Evolutionary conservation across 768 basidiomycete species (phyloP).

Genomic region (Suillus discolor): DNA sequence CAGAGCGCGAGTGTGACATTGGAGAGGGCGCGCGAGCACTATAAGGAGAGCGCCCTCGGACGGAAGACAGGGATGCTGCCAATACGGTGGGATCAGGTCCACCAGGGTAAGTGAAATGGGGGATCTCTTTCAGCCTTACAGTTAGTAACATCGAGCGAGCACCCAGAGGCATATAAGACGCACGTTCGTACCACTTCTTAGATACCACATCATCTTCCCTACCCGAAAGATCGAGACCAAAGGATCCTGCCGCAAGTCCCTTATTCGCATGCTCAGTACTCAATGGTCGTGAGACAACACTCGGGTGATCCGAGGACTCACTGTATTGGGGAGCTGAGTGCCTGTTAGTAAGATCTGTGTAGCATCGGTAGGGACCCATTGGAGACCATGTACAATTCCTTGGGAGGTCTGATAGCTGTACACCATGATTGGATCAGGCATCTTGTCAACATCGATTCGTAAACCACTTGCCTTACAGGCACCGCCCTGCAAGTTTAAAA

Average conservation of each 20-base stretch:
- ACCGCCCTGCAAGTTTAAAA: slow-evolving; percentile 54
- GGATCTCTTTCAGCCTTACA: slow-evolving; percentile 47
- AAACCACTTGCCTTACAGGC: slow-evolving; percentile 59
- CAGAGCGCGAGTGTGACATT: slow-evolving; percentile 18
- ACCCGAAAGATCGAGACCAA: slow-evolving; percentile 46
- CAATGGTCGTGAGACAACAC: background rate
- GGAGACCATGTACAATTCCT: slow-evolving; percentile 66
- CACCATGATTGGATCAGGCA: slow-evolving; percentile 24
- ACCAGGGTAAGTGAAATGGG: slow-evolving; percentile 37
- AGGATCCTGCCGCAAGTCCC: slow-evolving; percentile 59
- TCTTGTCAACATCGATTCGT: background rate
- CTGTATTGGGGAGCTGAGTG: slow-evolving; percentile 58
- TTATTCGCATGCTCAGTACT: slow-evolving; percentile 26
- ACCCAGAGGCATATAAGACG: slow-evolving; percentile 34
- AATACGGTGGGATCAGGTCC: slow-evolving; percentile 34
- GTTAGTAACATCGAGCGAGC: slow-evolving; percentile 46
- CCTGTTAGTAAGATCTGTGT: slow-evolving; percentile 60
- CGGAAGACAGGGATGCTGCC: slow-evolving; percentile 36
- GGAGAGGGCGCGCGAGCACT: slow-evolving; percentile 12
- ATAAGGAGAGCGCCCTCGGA: slow-evolving; percentile 31
- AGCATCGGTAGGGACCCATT: slow-evolving; percentile 67
- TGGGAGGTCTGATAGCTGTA: slow-evolving; percentile 70
- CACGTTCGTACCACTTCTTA: slow-evolving; percentile 49
- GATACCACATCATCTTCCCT: slow-evolving; percentile 41
- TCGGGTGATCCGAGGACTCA: slow-evolving; percentile 29